Evolutionary conservation across 352 stramenopile genomes (phyloP).

Genomic region (Blastocystis sp.): DNA sequence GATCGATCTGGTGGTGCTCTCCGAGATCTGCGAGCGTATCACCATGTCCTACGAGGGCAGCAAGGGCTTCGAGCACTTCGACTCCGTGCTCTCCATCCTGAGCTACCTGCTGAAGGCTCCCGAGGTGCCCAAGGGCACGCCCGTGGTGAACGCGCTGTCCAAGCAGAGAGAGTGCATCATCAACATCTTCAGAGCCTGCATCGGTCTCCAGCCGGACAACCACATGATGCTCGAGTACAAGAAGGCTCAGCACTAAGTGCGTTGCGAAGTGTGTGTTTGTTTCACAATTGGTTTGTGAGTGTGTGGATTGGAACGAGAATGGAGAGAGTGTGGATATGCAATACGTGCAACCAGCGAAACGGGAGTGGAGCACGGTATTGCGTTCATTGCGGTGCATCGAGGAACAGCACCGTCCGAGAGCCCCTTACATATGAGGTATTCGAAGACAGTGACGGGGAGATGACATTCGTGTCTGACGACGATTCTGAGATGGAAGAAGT

Average conservation of each 20-base stretch:
- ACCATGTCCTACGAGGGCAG: slow-evolving; percentile 81
- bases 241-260: slow-evolving; percentile 17
- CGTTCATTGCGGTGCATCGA: background rate
- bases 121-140: slow-evolving; percentile 92
- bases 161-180: slow-evolving; percentile 93
- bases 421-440: background rate
- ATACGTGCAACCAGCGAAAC: too few relatives aligned
- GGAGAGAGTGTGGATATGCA: too few relatives aligned
- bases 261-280: too few relatives aligned
- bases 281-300: too few relatives aligned
- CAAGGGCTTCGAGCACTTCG: slow-evolving; percentile 90
- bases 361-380: background rate
- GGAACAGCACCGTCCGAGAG: background rate
- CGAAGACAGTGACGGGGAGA: background rate
- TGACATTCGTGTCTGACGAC: background rate
- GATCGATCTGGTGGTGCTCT: slow-evolving; percentile 94
- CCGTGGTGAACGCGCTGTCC: slow-evolving; percentile 97
- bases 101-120: slow-evolving; percentile 99
- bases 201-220: slow-evolving; percentile 92
- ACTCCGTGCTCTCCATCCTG: slow-evolving; percentile 92
- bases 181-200: slow-evolving; percentile 94
- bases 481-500: slow-evolving; percentile 2
- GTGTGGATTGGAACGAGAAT: too few relatives aligned
- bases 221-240: slow-evolving; percentile 97
- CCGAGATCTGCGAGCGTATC: slow-evolving; percentile 93